Conservation (phyloP, 495 filamentous ascomycete genomes). For the Lentithecium fluviatile region DNA sequence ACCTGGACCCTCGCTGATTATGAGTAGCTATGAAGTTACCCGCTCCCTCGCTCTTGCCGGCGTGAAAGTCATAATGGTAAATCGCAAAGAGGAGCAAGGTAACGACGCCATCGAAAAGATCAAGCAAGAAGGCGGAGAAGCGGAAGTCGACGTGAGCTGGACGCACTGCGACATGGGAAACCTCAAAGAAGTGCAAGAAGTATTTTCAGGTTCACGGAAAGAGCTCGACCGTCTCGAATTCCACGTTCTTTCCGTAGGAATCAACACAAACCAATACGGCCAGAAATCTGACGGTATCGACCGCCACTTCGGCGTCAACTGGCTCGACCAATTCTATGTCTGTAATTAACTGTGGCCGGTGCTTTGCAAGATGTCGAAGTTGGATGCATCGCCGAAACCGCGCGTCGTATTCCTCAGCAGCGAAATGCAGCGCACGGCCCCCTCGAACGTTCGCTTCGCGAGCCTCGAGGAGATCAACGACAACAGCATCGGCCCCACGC, state of each 20-base stretch:
- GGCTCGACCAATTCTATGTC: conserved; percentile 50
- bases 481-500: conserved; percentile 1
- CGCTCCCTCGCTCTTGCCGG: conserved; percentile 41
- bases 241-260: conserved; percentile 52
- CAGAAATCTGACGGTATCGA: conserved; percentile 49
- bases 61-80: conserved; percentile 44
- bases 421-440: conserved; percentile 18
- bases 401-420: conserved; percentile 31
- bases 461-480: conserved; percentile 30
- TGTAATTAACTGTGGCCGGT: conserved; percentile 48
- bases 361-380: conserved; percentile 43
- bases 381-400: conserved; percentile 38
- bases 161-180: conserved; percentile 47
- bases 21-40: conserved; percentile 25
- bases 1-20: neutral
- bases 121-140: conserved; percentile 44
- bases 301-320: conserved; percentile 55
- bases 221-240: conserved; percentile 45
- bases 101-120: conserved; percentile 45
- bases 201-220: conserved; percentile 41
- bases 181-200: conserved; percentile 43
- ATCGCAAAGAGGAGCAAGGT: conserved; percentile 48
- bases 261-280: conserved; percentile 49
- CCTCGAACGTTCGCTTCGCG: conserved; percentile 22
- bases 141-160: conserved; percentile 44